Percentiles rank a stretch among this genome's conserved stretches.
phyloP scores from a whole-genome alignment of 371 early-diverging fungal species.

The Mucor indicus region DNA sequence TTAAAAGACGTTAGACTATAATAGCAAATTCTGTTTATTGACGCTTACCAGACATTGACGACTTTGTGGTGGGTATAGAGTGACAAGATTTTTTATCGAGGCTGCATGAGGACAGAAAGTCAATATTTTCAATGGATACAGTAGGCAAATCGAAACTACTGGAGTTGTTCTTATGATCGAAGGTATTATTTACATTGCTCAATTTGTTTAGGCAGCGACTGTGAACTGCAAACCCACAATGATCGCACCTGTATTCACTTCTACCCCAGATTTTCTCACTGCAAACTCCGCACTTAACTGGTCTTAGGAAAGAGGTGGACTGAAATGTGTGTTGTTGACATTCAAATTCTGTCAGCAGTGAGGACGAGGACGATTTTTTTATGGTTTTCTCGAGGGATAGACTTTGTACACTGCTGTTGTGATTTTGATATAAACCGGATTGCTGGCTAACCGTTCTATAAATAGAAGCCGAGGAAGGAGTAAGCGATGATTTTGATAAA shows the following conservation, averaged over 20 bases:
- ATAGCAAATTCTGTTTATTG: too few relatives aligned
- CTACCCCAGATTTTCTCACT: slow-evolving; percentile 84
- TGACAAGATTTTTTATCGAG: too few relatives aligned
- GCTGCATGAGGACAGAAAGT: too few relatives aligned
- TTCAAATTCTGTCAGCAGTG: background rate
- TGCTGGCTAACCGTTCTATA: background rate
- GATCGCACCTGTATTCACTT: slow-evolving; percentile 75
- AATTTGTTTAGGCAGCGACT: slow-evolving; percentile 31
- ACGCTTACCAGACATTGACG: too few relatives aligned
- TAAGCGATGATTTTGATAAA: slow-evolving; percentile 3
- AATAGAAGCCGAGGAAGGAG: slow-evolving; percentile 7
- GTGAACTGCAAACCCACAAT: slow-evolving; percentile 36
- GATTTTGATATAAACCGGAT: slow-evolving; percentile 3
- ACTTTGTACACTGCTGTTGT: slow-evolving; percentile 7
- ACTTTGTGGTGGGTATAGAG: too few relatives aligned
- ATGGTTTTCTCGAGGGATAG: background rate
- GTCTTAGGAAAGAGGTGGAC: slow-evolving; percentile 58
- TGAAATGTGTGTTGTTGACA: slow-evolving; percentile 53
- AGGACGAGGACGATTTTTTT: background rate
- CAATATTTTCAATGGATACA: background rate
- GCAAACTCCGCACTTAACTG: slow-evolving; percentile 80
- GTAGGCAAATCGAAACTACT: slow-evolving; percentile 17
- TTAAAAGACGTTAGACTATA: too few relatives aligned
- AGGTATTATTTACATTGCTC: too few relatives aligned
- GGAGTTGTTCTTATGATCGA: too few relatives aligned